These are phyloP conservation scores for Zymoseptoria tritici DNA, from an alignment of 2,329 filamentous ascomycete genomes.

Conservation along the genomic window DNA sequence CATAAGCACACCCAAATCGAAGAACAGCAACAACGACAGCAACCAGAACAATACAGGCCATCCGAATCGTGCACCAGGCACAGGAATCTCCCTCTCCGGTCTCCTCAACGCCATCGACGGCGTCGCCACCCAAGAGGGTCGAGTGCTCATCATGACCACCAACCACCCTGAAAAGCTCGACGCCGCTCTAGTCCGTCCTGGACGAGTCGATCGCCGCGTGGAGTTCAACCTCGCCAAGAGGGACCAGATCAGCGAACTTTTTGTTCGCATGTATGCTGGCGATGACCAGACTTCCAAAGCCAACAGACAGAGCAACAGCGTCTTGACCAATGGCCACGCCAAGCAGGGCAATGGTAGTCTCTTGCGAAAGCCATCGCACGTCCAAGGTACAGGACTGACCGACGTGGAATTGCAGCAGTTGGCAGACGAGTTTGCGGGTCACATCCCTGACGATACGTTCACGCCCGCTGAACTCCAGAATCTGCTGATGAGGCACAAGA, in stretches of 20 bases:
- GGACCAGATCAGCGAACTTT: slow-evolving; percentile 37
- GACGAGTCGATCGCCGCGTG: slow-evolving; percentile 62
- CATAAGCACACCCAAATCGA: slow-evolving; percentile 3
- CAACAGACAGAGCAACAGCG: background rate
- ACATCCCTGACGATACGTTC: slow-evolving; percentile 41
- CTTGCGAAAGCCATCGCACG: background rate
- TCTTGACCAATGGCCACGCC: background rate
- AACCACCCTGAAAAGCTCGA: slow-evolving; percentile 69
- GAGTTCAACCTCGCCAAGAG: slow-evolving; percentile 46
- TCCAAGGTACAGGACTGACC: slow-evolving; percentile 5
- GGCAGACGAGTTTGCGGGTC: slow-evolving; percentile 39
- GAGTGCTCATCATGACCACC: slow-evolving; percentile 75
- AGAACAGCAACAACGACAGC: background rate
- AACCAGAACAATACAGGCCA: slow-evolving; percentile 5
- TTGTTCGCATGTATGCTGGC: slow-evolving; percentile 32
- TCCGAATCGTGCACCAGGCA: slow-evolving; percentile 30
- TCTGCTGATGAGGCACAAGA: slow-evolving; percentile 45
- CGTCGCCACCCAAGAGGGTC: slow-evolving; percentile 69
- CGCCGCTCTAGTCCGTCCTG: slow-evolving; percentile 58
- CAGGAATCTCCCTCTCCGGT: slow-evolving; percentile 68
- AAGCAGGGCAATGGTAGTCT: background rate
- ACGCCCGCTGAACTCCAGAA: slow-evolving; percentile 49
- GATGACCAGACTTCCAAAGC: slow-evolving; percentile 13
- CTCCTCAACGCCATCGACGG: slow-evolving; percentile 80
- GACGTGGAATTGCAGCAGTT: slow-evolving; percentile 32